phyloP scores from a whole-genome alignment of 2,329 filamentous ascomycete genomes.

The Cryphonectria nitschkei region DNA sequence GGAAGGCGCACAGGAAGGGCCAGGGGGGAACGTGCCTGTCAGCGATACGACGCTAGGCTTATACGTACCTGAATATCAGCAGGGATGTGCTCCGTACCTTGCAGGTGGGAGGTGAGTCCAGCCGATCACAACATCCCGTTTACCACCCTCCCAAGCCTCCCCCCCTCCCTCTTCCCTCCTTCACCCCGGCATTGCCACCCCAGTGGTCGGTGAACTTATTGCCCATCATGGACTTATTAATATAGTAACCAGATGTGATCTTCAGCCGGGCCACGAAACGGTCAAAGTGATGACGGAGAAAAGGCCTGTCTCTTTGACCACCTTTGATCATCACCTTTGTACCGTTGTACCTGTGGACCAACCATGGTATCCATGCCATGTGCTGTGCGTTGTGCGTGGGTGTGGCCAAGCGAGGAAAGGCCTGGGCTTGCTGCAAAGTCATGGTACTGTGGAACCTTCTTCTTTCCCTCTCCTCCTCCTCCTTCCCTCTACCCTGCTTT shows the following conservation, averaged over 20 bases:
- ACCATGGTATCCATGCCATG: conserved; percentile 18
- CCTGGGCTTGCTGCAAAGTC: conserved; percentile 12
- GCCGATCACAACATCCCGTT: conserved; percentile 13
- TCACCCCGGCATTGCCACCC: background rate
- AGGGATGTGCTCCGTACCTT: conserved; percentile 30
- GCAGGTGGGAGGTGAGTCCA: conserved; percentile 30
- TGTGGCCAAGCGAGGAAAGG: background rate
- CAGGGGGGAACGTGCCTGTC: conserved; percentile 13
- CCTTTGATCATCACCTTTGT: conserved; percentile 8
- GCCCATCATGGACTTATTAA: conserved; percentile 5
- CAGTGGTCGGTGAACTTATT: background rate
- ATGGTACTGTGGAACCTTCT: conserved; percentile 15
- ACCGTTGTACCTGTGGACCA: conserved; percentile 13
- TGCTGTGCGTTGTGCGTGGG: background rate
- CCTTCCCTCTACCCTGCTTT: background rate
- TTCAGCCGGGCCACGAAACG: background rate
- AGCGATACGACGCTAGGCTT: conserved; percentile 26
- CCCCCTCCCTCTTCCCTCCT: background rate
- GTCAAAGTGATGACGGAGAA: background rate
- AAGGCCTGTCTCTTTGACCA: conserved; percentile 4
- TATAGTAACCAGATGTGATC: background rate
- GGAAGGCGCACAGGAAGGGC: background rate
- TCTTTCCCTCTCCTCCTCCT: conserved; percentile 6
- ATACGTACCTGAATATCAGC: conserved; percentile 25
- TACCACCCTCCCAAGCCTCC: conserved; percentile 9